A percentile compares a stretch with the other conserved stretches of the same genome.
Conservation (phyloP, 2,329 filamentous ascomycete genomes). For the Botrytis tulipae region DNA sequence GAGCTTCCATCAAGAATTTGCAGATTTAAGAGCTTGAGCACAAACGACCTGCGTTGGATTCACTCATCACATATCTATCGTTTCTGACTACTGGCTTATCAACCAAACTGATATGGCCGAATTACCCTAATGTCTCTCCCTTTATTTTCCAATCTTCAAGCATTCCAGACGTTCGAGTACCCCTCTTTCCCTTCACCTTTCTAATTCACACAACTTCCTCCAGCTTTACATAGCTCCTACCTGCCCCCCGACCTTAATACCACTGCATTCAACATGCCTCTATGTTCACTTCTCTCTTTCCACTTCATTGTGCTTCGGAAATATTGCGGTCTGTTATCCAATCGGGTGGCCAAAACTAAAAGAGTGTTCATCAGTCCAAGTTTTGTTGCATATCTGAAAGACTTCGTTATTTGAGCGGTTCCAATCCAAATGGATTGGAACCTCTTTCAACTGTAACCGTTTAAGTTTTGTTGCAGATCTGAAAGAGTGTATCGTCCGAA, state of each 20-base stretch:
- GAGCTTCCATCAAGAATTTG: background rate
- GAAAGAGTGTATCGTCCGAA: background rate
- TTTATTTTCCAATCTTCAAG: background rate
- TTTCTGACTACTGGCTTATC: background rate
- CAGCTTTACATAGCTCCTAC: background rate
- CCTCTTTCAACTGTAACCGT: background rate
- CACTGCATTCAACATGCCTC: background rate
- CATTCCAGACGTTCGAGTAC: background rate
- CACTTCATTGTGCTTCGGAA: background rate
- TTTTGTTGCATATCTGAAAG: background rate
- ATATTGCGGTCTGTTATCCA: rapidly evolving
- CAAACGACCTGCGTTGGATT: background rate
- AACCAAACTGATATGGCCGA: background rate
- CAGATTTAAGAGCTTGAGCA: background rate
- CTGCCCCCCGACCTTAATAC: background rate
- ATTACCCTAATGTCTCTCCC: background rate
- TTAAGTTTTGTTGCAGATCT: background rate
- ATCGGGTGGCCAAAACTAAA: rapidly evolving
- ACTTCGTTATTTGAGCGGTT: background rate
- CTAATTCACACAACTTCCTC: background rate
- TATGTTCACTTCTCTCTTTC: background rate
- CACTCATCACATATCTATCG: background rate
- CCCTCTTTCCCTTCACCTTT: background rate
- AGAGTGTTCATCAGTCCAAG: background rate
- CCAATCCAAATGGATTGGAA: background rate